A percentile compares a stretch with the other conserved stretches of the same genome.
Evolutionary conservation across 1,284 basidiomycete species (phyloP).

Genomic region (Malassezia obtusa): DNA sequence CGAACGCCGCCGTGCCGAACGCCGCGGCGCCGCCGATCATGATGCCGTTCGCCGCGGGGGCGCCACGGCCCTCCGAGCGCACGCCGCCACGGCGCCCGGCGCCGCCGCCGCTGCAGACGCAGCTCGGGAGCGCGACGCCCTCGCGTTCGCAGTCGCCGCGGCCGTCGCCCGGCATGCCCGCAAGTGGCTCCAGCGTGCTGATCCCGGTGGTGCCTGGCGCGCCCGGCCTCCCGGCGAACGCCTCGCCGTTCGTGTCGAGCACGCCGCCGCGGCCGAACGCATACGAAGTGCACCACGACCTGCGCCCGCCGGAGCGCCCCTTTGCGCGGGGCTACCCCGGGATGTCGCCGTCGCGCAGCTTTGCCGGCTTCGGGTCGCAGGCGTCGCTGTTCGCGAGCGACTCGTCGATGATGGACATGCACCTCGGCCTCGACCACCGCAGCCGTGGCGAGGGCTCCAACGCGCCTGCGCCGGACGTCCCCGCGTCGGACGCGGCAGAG

Average conservation of each 20-base stretch:
- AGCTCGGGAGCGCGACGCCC: too few relatives aligned
- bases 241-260: neutral
- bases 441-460: neutral
- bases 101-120: too few relatives aligned
- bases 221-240: neutral
- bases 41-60: too few relatives aligned
- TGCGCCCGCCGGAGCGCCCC: conserved; percentile 32
- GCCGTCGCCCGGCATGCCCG: too few relatives aligned
- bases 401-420: conserved; percentile 50
- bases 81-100: too few relatives aligned
- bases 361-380: conserved; percentile 24
- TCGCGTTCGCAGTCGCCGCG: too few relatives aligned
- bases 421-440: conserved; percentile 39
- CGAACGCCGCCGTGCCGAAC: too few relatives aligned
- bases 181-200: conserved; percentile 17
- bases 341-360: neutral
- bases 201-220: conserved; percentile 4
- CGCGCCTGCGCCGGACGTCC: neutral
- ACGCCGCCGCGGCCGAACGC: conserved; percentile 8
- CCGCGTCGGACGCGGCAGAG: neutral
- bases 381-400: conserved; percentile 47
- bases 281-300: conserved; percentile 20
- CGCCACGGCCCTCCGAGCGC: too few relatives aligned
- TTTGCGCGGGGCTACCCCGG: conserved; percentile 19
- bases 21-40: neutral